Evolutionary conservation across 495 filamentous ascomycete species (phyloP).

Genomic region (Lichenothelia convexa): DNA sequence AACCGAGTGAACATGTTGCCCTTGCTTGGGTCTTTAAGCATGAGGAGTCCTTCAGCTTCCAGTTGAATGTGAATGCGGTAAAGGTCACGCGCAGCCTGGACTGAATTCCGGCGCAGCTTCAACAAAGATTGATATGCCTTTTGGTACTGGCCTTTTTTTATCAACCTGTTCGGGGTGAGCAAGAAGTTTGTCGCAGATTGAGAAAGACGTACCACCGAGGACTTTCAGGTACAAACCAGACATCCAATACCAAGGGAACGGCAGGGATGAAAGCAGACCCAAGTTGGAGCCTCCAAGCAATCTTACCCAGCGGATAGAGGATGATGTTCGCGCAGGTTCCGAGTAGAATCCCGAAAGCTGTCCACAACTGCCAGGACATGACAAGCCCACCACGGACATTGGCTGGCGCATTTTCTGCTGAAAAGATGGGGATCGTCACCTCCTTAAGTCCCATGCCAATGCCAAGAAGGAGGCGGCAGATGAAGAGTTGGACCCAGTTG

Average conservation of each 20-base stretch:
- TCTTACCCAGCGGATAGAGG: conserved; percentile 11
- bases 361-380: conserved; percentile 42
- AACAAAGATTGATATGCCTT: conserved; percentile 29
- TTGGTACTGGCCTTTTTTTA: conserved; percentile 16
- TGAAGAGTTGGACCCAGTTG: conserved; percentile 34
- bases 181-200: background rate
- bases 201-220: conserved; percentile 6
- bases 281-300: conserved; percentile 26
- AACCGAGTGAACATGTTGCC: conserved; percentile 33
- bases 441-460: conserved; percentile 44
- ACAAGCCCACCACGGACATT: conserved; percentile 40
- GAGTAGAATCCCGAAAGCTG: conserved; percentile 16
- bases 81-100: conserved; percentile 34
- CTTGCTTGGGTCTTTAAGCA: conserved; percentile 3
- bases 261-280: conserved; percentile 27
- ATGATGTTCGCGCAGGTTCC: conserved; percentile 23
- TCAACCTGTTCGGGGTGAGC: no score
- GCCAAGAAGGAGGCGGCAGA: conserved; percentile 40
- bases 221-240: conserved; percentile 15
- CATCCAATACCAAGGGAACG: conserved; percentile 11
- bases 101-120: conserved; percentile 24
- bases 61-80: conserved; percentile 46
- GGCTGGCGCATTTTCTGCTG: conserved; percentile 37
- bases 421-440: conserved; percentile 38
- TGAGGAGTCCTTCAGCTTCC: conserved; percentile 32